Evolutionary conservation across 495 filamentous ascomycete species (phyloP), one percentile per base, ranked within the genome.

Genomic region (Penicillium parvum): DNA sequence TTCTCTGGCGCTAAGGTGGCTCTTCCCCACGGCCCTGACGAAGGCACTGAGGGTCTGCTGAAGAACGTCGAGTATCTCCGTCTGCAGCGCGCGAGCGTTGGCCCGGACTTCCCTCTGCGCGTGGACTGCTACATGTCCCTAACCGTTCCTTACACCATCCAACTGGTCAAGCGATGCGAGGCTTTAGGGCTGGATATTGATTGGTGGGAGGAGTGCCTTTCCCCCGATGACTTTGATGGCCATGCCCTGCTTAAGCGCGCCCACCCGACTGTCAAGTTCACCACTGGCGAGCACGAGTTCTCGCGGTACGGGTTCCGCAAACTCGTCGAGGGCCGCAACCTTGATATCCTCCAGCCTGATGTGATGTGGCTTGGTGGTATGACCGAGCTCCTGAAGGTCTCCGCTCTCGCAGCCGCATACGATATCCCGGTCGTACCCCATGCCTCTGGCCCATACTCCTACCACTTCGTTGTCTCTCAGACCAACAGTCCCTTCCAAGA

Each of bases 81-180:
- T 36, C 83, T 86, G 61, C 86, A 95, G 61, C 81, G 89, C 23
- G 86, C 86, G 55, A 78, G 77, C 36, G 84, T 96, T 37, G 90
- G 90, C 0, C 84, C 88, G 0, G 85, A 95, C 61, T 96, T 90
- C 58, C 90, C 90, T 11, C 75, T 96, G 37, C 90, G 90, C 71
- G 90, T 96, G 3, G 90, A 96, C 67, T 96, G 90, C 75, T 96
- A 95, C 69, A 96, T 95, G 90, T 88, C 84, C 40, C 71, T 95
- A 48, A 95, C 88, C 52, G 90, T 96, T 16, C 72, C 85, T 4
- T 96, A 96, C 66, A 94, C 86, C 1, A 94, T 96, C 47, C 83
- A 95, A 62, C 74, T 96, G 9, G 90, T 85, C 26, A 85, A 88
- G 64, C 81, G 80, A 18, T 88, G 83, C 49, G 84, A 84, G 33